Base-by-base conservation (phyloP, 2,329 filamentous ascomycete species). In the Monascus ruber region DNA sequence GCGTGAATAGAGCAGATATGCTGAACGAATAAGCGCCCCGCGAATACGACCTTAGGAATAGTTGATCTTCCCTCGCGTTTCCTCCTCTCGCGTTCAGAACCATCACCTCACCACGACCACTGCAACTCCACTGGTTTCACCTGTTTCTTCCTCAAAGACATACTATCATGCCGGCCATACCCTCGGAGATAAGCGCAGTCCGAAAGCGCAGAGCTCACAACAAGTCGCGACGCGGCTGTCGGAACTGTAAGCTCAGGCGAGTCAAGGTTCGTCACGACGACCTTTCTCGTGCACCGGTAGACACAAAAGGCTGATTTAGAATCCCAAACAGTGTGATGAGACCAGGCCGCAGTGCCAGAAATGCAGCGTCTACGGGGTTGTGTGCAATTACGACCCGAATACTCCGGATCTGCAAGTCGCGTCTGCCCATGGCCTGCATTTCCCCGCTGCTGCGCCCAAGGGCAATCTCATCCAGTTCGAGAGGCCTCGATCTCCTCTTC, bases 221-320 rank as follows among this genome's bases (percentile, higher is more conserved):
- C 27, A 63, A 67, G 41, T 71, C 69, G 10, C 62, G 66, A 50
- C 60, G 55, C 42, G 70, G 70, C 28, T 73, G 70, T 38, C 63
- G 66, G 7, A 73, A 72, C 46, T 73, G 70, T 54, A 72, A 72
- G 49, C 60, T 72, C 4, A 49, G 70, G 42, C 70, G 70, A 45
- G 43, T 73, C 39, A 73, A 71, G 59, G 69, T 69, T 24, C 2
- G 53, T 36, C 35, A 8, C n/a, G 24, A 28, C 8, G 26, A 2
- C 24, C 10, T 25, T 6, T 25, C 26, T 29, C 24, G 28, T 36
- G 11, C 35, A 17, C 35, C 42, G n/a, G 33, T 43, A 49, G 26
- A 50, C 7, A 17, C 4, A 3, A 24, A 4, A 11, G 25, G 6
- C 41, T 34, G n/a, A 24, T 24, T 24, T 36, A 3, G 4, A 25